Base-by-base conservation (phyloP, 768 basidiomycete species). In the Lactifluus piperatus region DNA sequence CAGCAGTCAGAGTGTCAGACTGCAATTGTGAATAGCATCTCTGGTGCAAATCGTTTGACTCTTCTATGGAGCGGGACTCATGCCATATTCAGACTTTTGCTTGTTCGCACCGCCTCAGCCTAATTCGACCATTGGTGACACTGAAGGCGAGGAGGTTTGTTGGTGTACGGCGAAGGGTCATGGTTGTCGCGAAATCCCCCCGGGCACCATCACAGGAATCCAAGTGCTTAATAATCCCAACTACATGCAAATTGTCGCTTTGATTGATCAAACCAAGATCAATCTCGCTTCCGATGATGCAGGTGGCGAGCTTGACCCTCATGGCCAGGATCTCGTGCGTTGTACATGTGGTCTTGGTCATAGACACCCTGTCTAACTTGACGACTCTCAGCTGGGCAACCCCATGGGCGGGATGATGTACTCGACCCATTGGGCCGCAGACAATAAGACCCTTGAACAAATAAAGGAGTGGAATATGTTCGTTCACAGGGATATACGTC, bases 221-320 rank as follows among this genome's bases (percentile, higher is more conserved):
- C 88, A 91, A 71, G 76, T 78, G 68, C 76, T 85, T 64, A 84
- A 84, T 0, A 76, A 79, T 1, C 34, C 34, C 34, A 77, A 76
- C 58, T 88, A 87, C 64, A 68, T 81, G 37, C 81, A 82, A 66
- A 73, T 86, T 58, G 76, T 77, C 41, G 90, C 86, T 9, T 81
- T 77, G 71, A 74, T 85, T 60, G 74, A 90, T 67, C 87, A 91
- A 72, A 73, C 72, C 3, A 60, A 67, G 47, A 70, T 92, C 62
- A 76, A 86, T 71, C 62, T 91, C 20, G 11, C 68, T 0, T 69
- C 57, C 13, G 90, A 92, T 65, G 79, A 66, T n/a, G n/a, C n/a
- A 34, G 90, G 91, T 63, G 90, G 89, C 57, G 89, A 91, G 71
- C 77, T 89, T 52, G 85, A 90, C 69, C 81, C 86, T 16, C 83